These are phyloP conservation scores for Nemania diffusa DNA, from an alignment of 2,329 filamentous ascomycete genomes.

Conservation along the genomic window DNA sequence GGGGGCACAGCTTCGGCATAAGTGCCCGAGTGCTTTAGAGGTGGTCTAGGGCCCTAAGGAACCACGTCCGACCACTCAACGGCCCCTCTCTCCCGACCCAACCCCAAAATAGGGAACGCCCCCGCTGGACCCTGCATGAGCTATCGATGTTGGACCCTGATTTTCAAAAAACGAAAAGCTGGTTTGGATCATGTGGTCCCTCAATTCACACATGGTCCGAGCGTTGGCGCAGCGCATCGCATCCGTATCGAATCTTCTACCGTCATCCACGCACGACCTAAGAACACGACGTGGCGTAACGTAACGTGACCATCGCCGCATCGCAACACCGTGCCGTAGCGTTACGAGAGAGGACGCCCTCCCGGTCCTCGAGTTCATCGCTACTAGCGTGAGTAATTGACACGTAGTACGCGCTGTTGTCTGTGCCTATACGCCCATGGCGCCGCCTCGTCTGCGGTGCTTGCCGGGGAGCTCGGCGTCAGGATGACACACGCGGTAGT, in stretches of 20 bases:
- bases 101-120: conserved; percentile 29
- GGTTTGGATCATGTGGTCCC: conserved; percentile 29
- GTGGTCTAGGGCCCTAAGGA: conserved; percentile 17
- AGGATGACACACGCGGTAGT: conserved; percentile 94
- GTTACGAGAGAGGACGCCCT: background rate
- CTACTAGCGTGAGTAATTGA: background rate
- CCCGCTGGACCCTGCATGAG: conserved; percentile 47
- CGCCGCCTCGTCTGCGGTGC: conserved; percentile 55
- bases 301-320: conserved; percentile 1
- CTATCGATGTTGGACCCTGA: conserved; percentile 46
- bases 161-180: conserved; percentile 27
- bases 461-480: conserved; percentile 84
- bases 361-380: background rate
- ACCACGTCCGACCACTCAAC: conserved; percentile 8
- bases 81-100: background rate
- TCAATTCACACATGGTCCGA: conserved; percentile 8
- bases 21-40: conserved; percentile 1
- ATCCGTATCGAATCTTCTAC: conserved; percentile 28
- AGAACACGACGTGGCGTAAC: conserved; percentile 26
- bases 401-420: conserved; percentile 11
- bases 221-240: conserved; percentile 19
- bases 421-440: conserved; percentile 19
- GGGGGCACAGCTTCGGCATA: background rate
- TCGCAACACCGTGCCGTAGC: conserved; percentile 6
- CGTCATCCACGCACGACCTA: conserved; percentile 21